phyloP scores from a whole-genome alignment of 345 rosid genomes.

The Syzygium jambos region DNA sequence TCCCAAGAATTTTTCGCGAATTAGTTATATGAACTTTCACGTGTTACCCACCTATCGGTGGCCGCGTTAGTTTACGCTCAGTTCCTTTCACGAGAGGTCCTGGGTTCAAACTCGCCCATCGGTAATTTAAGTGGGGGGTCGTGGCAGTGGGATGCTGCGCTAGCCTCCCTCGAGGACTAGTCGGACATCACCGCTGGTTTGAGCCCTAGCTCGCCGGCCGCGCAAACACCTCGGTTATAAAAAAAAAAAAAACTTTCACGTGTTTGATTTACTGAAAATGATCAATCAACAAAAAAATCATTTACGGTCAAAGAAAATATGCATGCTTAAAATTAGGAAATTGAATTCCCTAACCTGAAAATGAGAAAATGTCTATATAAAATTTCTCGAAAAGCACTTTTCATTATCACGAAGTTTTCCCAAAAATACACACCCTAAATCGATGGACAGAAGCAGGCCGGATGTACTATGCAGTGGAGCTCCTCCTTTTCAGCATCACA shows the following conservation, averaged over 20 bases:
- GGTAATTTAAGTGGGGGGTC: no score
- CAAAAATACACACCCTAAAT: not conserved
- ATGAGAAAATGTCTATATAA: not conserved
- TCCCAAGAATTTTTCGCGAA: no score
- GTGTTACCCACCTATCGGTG: no score
- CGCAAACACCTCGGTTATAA: no score
- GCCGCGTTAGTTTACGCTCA: no score
- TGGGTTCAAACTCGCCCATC: no score
- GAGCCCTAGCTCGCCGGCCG: no score
- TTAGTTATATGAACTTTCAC: not conserved
- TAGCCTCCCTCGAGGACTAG: no score
- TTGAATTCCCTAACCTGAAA: not conserved
- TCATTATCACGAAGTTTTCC: not conserved
- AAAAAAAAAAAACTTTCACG: not conserved
- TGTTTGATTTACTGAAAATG: not conserved
- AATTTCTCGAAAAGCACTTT: not conserved
- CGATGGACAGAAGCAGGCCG: not conserved
- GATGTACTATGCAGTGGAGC: not conserved
- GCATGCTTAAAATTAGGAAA: not conserved
- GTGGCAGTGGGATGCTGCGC: no score
- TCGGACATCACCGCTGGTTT: no score
- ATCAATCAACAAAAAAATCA: not conserved
- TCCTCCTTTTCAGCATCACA: slow-evolving; percentile 37
- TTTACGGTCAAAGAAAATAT: not conserved
- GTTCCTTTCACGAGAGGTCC: no score